Conservation (phyloP, 108 stramenopile species). For the Stephanodiscus minutulus region DNA sequence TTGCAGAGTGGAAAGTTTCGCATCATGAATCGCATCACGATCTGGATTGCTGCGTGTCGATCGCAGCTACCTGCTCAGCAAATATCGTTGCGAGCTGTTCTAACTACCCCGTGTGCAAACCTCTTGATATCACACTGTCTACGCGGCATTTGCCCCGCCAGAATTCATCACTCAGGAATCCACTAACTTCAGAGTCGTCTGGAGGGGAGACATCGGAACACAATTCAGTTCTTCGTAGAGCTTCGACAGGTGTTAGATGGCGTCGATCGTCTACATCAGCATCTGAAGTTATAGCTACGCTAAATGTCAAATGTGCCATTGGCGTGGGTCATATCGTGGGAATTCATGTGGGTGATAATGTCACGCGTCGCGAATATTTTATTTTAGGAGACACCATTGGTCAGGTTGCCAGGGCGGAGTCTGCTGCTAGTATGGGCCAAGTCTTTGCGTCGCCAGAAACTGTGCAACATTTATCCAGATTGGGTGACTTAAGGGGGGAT, state of each 20-base stretch:
- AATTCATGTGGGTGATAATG: constrained; percentile 59
- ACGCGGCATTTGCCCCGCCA: constrained; percentile 17
- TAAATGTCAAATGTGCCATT: constrained; percentile 68
- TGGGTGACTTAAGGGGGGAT: constrained; percentile 8
- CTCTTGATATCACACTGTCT: constrained; percentile 17
- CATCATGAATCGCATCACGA: constrained; percentile 16
- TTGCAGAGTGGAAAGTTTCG: constrained; percentile 52
- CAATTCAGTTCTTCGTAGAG: background rate
- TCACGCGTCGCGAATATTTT: constrained; percentile 37
- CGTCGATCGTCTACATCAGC: background rate
- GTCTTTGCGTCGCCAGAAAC: constrained; percentile 52
- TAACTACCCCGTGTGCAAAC: constrained; percentile 55
- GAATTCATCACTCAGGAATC: constrained; percentile 38
- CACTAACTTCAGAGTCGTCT: background rate
- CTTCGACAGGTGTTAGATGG: background rate
- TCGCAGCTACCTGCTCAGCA: constrained; percentile 57
- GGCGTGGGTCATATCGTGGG: constrained; percentile 58
- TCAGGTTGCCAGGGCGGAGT: constrained; percentile 53
- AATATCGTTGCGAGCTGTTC: constrained; percentile 58
- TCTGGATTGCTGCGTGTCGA: constrained; percentile 54
- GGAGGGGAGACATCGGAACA: background rate
- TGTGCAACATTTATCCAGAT: constrained; percentile 12
- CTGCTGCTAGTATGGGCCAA: constrained; percentile 46
- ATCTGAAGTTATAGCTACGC: constrained; percentile 26
- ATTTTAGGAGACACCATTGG: constrained; percentile 44